Base-by-base conservation (phyloP, 208 protist genomes). In the Leishmania turanica region DNA sequence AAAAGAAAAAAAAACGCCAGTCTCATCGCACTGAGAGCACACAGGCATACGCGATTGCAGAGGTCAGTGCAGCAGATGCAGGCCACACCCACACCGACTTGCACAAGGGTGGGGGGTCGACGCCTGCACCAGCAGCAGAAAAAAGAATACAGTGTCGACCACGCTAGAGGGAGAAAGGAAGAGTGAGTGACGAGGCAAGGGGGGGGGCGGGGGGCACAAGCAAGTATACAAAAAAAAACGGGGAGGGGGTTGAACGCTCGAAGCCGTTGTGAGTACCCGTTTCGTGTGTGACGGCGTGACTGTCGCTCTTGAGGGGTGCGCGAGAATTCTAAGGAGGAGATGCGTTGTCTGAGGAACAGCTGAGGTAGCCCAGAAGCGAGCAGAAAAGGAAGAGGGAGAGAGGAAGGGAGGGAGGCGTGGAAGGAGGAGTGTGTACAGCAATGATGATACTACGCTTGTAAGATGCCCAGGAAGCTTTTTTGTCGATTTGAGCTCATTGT, bases 1-100 rank as follows among this genome's bases (percentile, higher is more conserved):
- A n/a, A n/a, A n/a, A n/a, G n/a, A 37, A 77, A 69, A 68, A 66
- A 65, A 77, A 69, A 68, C 31, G 62, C 7, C 31, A 15, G 62
- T 31, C 62, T 68, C 31, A 40, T 31, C 8, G 13, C 15, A 37
- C 62, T 3, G 31, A 40, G 31, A 68, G 15, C 31, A 19, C 27
- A 40, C 1, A 40, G 62, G 31, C 31, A 40, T 31, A 40, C 62
- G 62, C 31, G 31, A 40, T 40, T 19, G 3, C n/a, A 68, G 62
- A 37, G 31, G 58, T 34, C n/a, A 27, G 58, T 17, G 58, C 58
- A 64, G 8, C 27, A 15, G 58, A 27, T 64, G 21, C 58, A 31
- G 8, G 58, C 27, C 27, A 64, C 58, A 17, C n/a, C 24, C 27
- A 31, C 27, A 31, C 27, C 58, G 58, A 31, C 58, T 64, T 6